Evolutionary conservation across 495 filamentous ascomycete genomes (phyloP), one percentile per base, ranked within the genome.

Genomic region (Neurospora sp.): DNA sequence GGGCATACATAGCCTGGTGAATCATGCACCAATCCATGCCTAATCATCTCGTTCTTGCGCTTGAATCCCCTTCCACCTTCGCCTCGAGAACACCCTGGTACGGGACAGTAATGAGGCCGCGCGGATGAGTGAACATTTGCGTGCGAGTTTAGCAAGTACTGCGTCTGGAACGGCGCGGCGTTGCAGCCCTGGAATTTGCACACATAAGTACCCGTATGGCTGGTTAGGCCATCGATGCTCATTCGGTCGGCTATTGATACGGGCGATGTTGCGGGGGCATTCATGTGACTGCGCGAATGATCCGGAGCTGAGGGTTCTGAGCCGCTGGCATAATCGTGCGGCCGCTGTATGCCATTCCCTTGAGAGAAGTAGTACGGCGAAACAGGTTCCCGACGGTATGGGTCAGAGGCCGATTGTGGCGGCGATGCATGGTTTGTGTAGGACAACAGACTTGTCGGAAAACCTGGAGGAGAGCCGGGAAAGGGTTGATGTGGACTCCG

Each of bases 21-120:
- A 73, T 94, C 91, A 78, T 99, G 96, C 3, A 99, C 96, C 2
- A 99, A 86, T 5, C 95, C 94, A 83, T 99, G 96, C 24, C 96
- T 88, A 74, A 98, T 97, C 96, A 99, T 98, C 83, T 99, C 96
- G 77, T 99, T 99, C 82, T 99, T 98, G 48, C 96, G 89, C 81
- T 99, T 99, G 86, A 99, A 99, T 0, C 96, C 96, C 81, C 93
- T 97, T 19, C 96, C 96, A 17, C 92, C 92, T 74, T 93, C 88
- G 8, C 88, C 90, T 39, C 96, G 89, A 28, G 92, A 84, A 81
- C 96, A 99, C 2, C 88, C 90, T 38, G 88, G 86, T 17, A 97
- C 90, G 0, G 93, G 90, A 81, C 96, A 99, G 78, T 94, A 98
- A 81, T 98, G 95, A 19, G 94, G 94, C 42, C 96, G 87, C 73